Percentiles rank a stretch among this genome's conserved stretches.
These are phyloP conservation scores for Citrus australasica DNA, from an alignment of 345 rosid genomes.

Conservation along the genomic window DNA sequence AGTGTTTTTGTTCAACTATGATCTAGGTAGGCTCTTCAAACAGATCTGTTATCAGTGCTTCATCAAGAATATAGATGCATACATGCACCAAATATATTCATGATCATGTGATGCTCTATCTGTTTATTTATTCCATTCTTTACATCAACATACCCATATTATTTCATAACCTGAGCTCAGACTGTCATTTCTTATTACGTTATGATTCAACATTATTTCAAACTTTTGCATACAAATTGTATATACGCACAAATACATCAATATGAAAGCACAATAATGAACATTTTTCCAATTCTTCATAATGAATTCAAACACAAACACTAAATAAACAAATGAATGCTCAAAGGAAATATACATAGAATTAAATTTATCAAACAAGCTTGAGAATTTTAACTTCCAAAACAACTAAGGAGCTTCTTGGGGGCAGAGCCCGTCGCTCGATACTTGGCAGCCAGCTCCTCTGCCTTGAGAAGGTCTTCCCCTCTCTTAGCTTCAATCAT, in stretches of 20 bases:
- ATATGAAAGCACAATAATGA: conserved; percentile 11
- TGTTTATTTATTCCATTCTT: not conserved
- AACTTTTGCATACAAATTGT: conserved; percentile 22
- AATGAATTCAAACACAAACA: conserved; percentile 16
- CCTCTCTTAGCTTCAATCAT: conserved; percentile 68
- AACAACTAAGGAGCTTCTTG: conserved; percentile 55
- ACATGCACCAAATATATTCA: not conserved
- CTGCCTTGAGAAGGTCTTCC: conserved; percentile 87
- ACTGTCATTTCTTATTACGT: not conserved
- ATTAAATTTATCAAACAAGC: not conserved
- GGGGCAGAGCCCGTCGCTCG: conserved; percentile 78
- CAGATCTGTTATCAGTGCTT: not conserved
- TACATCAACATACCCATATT: not conserved
- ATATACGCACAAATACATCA: conserved; percentile 19
- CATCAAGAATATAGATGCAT: not conserved
- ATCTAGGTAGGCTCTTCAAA: not conserved
- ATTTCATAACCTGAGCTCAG: not conserved
- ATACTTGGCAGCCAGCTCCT: conserved; percentile 78
- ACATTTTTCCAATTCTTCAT: conserved; percentile 8
- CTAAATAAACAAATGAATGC: conserved; percentile 25
- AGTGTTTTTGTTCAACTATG: not conserved
- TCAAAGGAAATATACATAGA: conserved; percentile 19
- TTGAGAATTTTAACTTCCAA: conserved; percentile 19
- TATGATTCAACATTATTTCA: not conserved
- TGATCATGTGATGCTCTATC: no score